Evolutionary conservation across 208 protist genomes (phyloP).

Genomic region (Leishmania aethiopica): DNA sequence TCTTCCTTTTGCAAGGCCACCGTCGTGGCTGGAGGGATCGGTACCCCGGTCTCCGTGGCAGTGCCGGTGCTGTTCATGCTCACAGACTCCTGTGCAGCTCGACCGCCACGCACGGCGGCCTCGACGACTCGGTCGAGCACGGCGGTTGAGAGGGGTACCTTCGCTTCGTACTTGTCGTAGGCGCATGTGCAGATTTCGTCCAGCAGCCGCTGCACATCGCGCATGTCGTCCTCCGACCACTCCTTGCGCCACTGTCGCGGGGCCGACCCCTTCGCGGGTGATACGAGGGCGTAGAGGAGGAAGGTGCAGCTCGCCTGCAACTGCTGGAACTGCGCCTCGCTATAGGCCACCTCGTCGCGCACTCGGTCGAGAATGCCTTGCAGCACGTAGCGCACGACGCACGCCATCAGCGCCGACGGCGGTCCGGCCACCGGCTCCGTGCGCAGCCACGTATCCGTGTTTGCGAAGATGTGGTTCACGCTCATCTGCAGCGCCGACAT

Average conservation of each 20-base stretch:
- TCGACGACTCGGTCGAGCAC: conserved; percentile 69
- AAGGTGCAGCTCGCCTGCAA: conserved; percentile 75
- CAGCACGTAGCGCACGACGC: conserved; percentile 64
- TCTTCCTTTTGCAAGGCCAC: conserved; percentile 4
- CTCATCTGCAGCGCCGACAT: conserved; percentile 61
- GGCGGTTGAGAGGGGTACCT: conserved; percentile 55
- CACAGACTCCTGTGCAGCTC: conserved; percentile 15
- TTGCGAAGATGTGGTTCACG: conserved; percentile 75
- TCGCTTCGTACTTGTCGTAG: conserved; percentile 76
- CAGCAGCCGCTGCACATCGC: conserved; percentile 48
- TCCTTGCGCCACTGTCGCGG: conserved; percentile 51
- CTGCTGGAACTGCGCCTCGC: conserved; percentile 50
- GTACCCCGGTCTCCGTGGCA: background rate
- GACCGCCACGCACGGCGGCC: conserved; percentile 20
- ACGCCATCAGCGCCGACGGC: conserved; percentile 41
- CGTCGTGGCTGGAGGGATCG: background rate
- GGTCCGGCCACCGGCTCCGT: conserved; percentile 46
- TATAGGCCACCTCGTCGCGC: conserved; percentile 39
- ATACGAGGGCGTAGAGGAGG: conserved; percentile 60
- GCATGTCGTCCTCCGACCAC: conserved; percentile 45
- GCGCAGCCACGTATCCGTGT: conserved; percentile 36
- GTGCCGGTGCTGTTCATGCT: background rate
- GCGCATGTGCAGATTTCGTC: conserved; percentile 75
- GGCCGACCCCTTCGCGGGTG: conserved; percentile 49
- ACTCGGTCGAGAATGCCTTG: conserved; percentile 75